A percentile compares a stretch with the other conserved stretches of the same genome.
These are phyloP conservation scores for Phytophthora sp. DNA, from an alignment of 352 stramenopile genomes.

Conservation along the genomic window DNA sequence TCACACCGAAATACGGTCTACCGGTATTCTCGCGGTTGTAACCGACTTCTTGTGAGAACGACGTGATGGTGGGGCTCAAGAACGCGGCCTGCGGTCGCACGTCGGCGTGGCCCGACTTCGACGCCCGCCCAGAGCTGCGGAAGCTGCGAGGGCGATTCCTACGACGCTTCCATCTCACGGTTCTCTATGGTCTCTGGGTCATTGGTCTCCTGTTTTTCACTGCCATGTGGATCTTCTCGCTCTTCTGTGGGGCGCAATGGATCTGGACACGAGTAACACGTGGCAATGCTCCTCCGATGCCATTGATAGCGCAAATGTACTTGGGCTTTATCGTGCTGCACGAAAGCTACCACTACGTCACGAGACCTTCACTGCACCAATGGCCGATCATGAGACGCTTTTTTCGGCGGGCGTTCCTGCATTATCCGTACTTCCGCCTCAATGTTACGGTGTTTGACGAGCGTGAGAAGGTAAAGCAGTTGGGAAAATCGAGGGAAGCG, in stretches of 20 bases:
- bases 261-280: slow-evolving; percentile 10
- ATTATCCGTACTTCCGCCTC: slow-evolving; percentile 58
- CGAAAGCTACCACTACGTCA: slow-evolving; percentile 48
- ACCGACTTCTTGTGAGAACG: too few species aligned
- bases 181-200: slow-evolving; percentile 40
- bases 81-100: slow-evolving; percentile 29
- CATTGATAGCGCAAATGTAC: slow-evolving; percentile 32
- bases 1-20: too few species aligned
- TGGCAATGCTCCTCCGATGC: slow-evolving; percentile 6
- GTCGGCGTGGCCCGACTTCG: slow-evolving; percentile 22
- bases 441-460: slow-evolving; percentile 52
- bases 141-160: slow-evolving; percentile 40
- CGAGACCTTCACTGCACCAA: slow-evolving; percentile 28
- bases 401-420: slow-evolving; percentile 48
- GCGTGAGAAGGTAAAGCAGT: slow-evolving; percentile 15
- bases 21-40: too few species aligned
- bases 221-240: slow-evolving; percentile 22
- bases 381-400: slow-evolving; percentile 51
- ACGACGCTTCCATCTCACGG: slow-evolving; percentile 36
- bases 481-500: slow-evolving; percentile 5
- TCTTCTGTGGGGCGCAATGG: slow-evolving; percentile 22
- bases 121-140: slow-evolving; percentile 33
- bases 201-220: slow-evolving; percentile 40
- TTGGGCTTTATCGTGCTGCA: slow-evolving; percentile 46
- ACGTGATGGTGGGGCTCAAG: slow-evolving; percentile 10